Evolutionary conservation across 768 basidiomycete genomes (phyloP).

Genomic region (Xerocomellus dryophilus): DNA sequence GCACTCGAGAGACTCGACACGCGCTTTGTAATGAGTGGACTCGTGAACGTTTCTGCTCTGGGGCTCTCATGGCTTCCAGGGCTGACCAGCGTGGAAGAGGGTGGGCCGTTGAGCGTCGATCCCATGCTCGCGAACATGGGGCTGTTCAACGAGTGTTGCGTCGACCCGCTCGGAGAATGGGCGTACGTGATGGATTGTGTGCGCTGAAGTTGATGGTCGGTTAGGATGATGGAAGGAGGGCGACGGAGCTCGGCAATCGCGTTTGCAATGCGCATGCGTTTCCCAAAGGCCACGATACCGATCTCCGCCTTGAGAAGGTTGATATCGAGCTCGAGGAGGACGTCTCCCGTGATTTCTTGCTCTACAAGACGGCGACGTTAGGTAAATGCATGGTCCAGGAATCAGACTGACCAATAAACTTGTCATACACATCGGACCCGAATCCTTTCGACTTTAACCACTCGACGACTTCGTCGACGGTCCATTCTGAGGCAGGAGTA

Average conservation of each 20-base stretch:
- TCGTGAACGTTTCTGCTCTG: conserved; percentile 14
- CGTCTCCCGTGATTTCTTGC: conserved; percentile 98
- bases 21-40: conserved; percentile 21
- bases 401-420: conserved; percentile 70
- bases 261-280: conserved; percentile 89
- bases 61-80: conserved; percentile 36
- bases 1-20: conserved; percentile 29
- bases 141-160: conserved; percentile 45
- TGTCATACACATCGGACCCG: conserved; percentile 75
- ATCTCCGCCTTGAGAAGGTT: conserved; percentile 91
- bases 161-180: conserved; percentile 38
- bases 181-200: conserved; percentile 25
- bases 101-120: conserved; percentile 21
- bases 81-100: conserved; percentile 22
- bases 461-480: conserved; percentile 80
- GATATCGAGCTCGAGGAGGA: conserved; percentile 90
- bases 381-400: not conserved
- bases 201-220: conserved; percentile 40
- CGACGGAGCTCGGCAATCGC: conserved; percentile 85
- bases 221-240: conserved; percentile 60
- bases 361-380: conserved; percentile 45
- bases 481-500: conserved; percentile 70
- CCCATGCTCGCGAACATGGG: conserved; percentile 35
- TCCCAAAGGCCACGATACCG: conserved; percentile 91
- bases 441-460: conserved; percentile 88